Evolutionary conservation across 495 filamentous ascomycete genomes (phyloP), one percentile per base, ranked within the genome.

Genomic region (Durotheca rogersii): DNA sequence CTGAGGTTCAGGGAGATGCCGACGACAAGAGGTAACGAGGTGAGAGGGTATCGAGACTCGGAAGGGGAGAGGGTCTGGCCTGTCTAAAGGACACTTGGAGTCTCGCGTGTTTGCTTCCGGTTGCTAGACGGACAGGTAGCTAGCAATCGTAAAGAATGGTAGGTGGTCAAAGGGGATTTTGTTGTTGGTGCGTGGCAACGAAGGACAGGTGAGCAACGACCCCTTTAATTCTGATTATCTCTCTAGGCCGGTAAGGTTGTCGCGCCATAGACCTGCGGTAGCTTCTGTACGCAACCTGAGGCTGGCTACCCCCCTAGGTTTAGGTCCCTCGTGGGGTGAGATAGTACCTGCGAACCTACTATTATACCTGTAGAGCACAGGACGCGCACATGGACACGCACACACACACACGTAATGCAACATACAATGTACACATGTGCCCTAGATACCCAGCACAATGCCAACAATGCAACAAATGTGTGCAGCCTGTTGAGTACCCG

Each of bases 241-340:
- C 23, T 27, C 4, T 9, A 48, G 39, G 33, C 27, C 16, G 12
- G 36, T 14, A 6, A 35, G 16, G 14, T 12, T 31, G 54, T 58
- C 48, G 40, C 45, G 50, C 50, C 50, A 59, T 44, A 43, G 27
- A 50, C 46, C 46, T 49, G 45, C 53, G 17, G 34, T 53, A 53
- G 53, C 53, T 59, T 53, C 44, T 34, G 43, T 17, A n/a, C 34
- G 48, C 50, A 34, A 17, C 35, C 42, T 21, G 29, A 47, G 23
- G 17, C 32, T 27, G 29, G 18, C 43, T 32, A 47, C 20, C 43
- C 47, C 47, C 53, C 47, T 51, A 47, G 31, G 41, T 39, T 51
- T 35, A 45, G 34, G 35, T 23, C 17, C 35, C 7, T 34, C 41
- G 50, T 37, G 18, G 34, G 17, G 37, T n/a, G n/a, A n/a, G n/a